phyloP scores from a whole-genome alignment of 106 monocot genomes.

The Platanthera guangdongensis region DNA sequence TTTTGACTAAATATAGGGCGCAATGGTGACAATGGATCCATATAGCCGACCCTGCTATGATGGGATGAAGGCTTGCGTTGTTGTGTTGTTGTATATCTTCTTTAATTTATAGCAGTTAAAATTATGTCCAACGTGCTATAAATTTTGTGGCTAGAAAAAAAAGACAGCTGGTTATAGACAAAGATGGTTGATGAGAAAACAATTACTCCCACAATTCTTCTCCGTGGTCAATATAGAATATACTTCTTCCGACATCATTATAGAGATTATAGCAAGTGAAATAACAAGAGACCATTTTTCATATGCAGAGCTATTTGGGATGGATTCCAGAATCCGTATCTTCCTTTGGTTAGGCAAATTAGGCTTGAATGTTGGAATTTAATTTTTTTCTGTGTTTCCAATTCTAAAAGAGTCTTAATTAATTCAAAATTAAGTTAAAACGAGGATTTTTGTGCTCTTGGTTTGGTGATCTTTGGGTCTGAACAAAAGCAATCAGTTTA shows the following conservation, averaged over 20 bases:
- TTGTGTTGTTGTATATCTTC: too few species aligned
- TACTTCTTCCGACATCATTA: not conserved
- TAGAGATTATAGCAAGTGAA: not conserved
- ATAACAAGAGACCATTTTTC: not conserved
- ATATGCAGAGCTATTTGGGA: not conserved
- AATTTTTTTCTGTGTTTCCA: not conserved
- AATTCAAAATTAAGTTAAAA: not conserved
- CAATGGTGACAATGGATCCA: too few species aligned
- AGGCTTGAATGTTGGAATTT: not conserved
- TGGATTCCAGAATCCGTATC: not conserved
- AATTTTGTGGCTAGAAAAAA: too few species aligned
- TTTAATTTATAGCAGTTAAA: too few species aligned
- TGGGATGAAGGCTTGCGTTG: too few species aligned
- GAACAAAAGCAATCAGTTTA: not conserved
- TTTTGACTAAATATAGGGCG: too few species aligned
- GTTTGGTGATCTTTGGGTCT: not conserved
- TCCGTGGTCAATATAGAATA: not conserved
- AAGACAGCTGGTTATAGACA: too few species aligned
- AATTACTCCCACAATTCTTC: not conserved
- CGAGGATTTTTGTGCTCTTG: not conserved
- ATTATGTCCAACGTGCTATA: too few species aligned
- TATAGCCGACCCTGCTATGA: too few species aligned
- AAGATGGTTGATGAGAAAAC: not conserved
- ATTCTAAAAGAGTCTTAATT: not conserved
- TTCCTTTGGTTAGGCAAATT: not conserved